Percentiles rank a stretch among this genome's conserved stretches.
Evolutionary conservation across 2,329 filamentous ascomycete species (phyloP).

Genomic region (Pseudocercospora eumusae): DNA sequence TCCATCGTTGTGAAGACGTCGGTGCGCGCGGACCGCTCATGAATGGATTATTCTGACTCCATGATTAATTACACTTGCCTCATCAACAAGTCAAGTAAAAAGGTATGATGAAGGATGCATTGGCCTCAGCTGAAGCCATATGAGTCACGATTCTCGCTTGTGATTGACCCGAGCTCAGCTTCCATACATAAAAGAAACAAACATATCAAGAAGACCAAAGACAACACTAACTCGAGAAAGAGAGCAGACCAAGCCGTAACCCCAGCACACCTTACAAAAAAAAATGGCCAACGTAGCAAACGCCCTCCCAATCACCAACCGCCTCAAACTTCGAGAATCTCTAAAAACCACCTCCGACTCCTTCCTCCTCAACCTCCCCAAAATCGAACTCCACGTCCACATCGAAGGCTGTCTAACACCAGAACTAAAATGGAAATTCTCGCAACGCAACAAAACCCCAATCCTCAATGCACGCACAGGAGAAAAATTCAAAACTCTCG

Average conservation of each 20-base stretch:
- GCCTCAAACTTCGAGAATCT: neutral
- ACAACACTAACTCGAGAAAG: neutral
- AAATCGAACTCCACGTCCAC: constrained; percentile 1
- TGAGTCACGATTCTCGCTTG: neutral
- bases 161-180: neutral
- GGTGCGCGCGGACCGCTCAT: too few relatives aligned
- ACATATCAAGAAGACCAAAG: neutral
- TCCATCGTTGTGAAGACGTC: too few relatives aligned
- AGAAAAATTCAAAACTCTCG: neutral
- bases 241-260: neutral
- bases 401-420: neutral
- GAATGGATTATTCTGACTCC: too few relatives aligned
- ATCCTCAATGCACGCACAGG: neutral
- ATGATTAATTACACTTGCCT: too few relatives aligned
- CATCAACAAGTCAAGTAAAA: too few relatives aligned
- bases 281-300: neutral
- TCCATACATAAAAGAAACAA: neutral
- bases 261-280: neutral
- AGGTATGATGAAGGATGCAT: too few relatives aligned
- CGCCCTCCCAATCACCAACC: neutral
- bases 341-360: neutral
- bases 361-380: neutral
- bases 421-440: neutral
- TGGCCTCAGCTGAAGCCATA: neutral
- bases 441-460: neutral